These are phyloP conservation scores for Pichia norvegensis DNA, from an alignment of 1,139 yeast genomes.

Conservation along the genomic window DNA sequence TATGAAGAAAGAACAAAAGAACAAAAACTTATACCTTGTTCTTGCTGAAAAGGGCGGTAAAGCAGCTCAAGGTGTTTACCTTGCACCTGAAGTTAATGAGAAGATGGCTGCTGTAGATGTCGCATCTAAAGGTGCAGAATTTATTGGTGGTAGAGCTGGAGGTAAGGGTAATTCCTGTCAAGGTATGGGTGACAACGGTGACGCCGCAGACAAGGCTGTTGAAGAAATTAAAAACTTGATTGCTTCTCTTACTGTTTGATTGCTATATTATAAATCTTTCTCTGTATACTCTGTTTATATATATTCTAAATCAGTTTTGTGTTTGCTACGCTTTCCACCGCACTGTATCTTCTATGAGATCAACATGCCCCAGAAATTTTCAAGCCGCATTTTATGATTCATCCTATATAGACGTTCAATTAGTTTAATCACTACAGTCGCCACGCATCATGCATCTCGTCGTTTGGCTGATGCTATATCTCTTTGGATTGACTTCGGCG, in stretches of 20 bases:
- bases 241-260: slow-evolving; percentile 35
- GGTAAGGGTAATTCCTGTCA: slow-evolving; percentile 96
- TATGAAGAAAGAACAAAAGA: slow-evolving; percentile 70
- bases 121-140: slow-evolving; percentile 60
- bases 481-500: background rate
- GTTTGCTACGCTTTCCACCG: too few relatives aligned
- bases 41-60: slow-evolving; percentile 53
- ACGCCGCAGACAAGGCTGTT: slow-evolving; percentile 65
- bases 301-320: background rate
- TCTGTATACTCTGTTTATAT: background rate
- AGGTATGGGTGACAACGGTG: slow-evolving; percentile 87
- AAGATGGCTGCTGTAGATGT: slow-evolving; percentile 69
- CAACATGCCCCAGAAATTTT: too few relatives aligned
- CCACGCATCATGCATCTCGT: background rate
- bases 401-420: too few relatives aligned
- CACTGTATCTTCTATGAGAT: too few relatives aligned
- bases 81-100: slow-evolving; percentile 62
- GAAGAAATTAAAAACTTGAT: slow-evolving; percentile 56
- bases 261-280: too few relatives aligned
- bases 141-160: slow-evolving; percentile 96
- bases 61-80: slow-evolving; percentile 92
- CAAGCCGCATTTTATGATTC: background rate
- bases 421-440: too few relatives aligned
- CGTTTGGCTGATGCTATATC: background rate
- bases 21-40: slow-evolving; percentile 72